phyloP scores from a whole-genome alignment of 176 grass and related monocot genomes.

The Ensete glaucum region DNA sequence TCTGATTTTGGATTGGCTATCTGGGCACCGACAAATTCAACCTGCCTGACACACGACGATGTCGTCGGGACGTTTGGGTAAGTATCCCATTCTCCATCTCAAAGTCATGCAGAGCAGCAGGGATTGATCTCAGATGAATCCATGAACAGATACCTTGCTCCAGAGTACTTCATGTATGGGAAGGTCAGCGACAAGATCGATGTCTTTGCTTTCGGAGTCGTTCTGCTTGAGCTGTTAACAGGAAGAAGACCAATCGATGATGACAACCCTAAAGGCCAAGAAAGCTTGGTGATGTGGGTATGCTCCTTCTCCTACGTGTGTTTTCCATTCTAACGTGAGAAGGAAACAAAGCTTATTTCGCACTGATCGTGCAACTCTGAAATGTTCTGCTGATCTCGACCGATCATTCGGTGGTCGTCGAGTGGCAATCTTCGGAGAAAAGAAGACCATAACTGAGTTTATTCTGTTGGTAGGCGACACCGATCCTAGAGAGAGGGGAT shows the following conservation, averaged over 20 bases:
- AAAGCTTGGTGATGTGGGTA: conserved; percentile 97
- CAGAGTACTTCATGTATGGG: conserved; percentile 99
- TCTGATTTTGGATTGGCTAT: conserved; percentile 93
- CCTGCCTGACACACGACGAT: conserved; percentile 46
- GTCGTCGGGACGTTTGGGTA: conserved; percentile 96
- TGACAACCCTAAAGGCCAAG: conserved; percentile 53
- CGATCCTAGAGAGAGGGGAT: conserved; percentile 58
- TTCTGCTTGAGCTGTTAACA: conserved; percentile 88
- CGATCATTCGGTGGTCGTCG: not conserved
- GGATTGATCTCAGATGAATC: not conserved
- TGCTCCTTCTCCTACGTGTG: not conserved
- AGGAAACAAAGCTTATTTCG: not conserved
- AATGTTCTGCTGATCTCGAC: no score
- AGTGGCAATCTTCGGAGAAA: not conserved
- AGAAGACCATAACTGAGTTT: not conserved
- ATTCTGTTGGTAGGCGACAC: conserved; percentile 37
- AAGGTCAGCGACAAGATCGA: conserved; percentile 83
- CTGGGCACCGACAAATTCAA: conserved; percentile 55
- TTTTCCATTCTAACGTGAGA: not conserved
- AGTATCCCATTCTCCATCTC: not conserved
- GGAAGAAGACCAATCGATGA: conserved; percentile 67
- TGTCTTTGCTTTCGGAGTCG: conserved; percentile 96
- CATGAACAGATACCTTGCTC: conserved; percentile 64
- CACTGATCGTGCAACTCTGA: no score
- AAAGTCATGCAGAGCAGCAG: not conserved